Evolutionary conservation across 768 basidiomycete species (phyloP), one percentile per base, ranked within the genome.

Genomic region (Kwoniella europaea): DNA sequence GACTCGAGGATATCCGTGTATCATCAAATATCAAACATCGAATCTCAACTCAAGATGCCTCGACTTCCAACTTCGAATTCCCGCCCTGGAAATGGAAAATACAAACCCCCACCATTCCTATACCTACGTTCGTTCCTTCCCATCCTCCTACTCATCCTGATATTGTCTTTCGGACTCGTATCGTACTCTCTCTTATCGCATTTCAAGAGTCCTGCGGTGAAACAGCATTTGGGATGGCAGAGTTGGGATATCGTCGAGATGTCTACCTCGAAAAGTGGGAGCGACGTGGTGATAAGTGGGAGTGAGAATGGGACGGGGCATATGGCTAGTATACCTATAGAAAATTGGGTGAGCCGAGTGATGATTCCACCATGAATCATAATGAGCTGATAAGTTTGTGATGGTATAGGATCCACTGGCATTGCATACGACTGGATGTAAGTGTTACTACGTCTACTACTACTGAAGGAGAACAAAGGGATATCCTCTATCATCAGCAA

Each of bases 151-250:
- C 85, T 90, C 12, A 84, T 91, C 73, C 78, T 91, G 57, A 86
- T 87, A 13, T 91, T 96, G 84, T 88, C 89, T 16, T 87, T 87
- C 67, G 86, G 92, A 54, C 90, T 95, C 65, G 88, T 89, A 1
- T 91, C 90, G 80, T 84, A 92, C 43, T 92, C 93, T 78, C 85
- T 94, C 22, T 88, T 96, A 42, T 91, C 93, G 77, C 91, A 92
- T 80, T 92, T 91, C 59, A 50, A 65, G 16, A 77, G 75, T 12
- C 81, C 82, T 9, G 80, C 77, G 1, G 52, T 43, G 15, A 80
- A 87, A 15, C 91, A 93, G 77, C 87, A 88, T 56, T 85, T 97
- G 20, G 93, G 93, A 35, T 95, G 93, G 93, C 93, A 95, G 77
- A 87, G 91, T 7, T 96, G 92, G 92, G 93, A 92, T 55, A 78